phyloP scores from a whole-genome alignment of 2,329 filamentous ascomycete species.

The Aspergillus ochraceus region DNA sequence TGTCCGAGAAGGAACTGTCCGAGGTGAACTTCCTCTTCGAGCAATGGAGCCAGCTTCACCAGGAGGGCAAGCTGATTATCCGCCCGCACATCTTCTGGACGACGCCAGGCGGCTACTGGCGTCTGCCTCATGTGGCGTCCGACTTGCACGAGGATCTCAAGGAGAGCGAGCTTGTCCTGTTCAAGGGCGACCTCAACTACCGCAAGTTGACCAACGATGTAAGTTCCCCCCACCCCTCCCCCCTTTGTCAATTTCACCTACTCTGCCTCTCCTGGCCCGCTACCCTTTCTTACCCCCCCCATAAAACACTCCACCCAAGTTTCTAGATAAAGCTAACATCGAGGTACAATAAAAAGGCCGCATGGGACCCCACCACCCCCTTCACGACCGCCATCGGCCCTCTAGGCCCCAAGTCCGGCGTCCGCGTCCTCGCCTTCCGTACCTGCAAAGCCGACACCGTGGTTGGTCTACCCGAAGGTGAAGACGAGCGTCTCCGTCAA shows the following conservation, averaged over 20 bases:
- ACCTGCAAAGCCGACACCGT: constrained; percentile 98
- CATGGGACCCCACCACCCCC: constrained; percentile 84
- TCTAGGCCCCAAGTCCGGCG: constrained; percentile 74
- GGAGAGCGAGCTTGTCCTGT: constrained; percentile 82
- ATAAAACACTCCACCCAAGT: neutral
- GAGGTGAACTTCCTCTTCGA: constrained; percentile 76
- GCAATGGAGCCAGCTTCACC: constrained; percentile 77
- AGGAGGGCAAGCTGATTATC: constrained; percentile 78
- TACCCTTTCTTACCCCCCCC: neutral
- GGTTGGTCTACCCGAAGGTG: constrained; percentile 77
- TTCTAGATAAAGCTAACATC: neutral
- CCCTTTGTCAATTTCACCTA: neutral
- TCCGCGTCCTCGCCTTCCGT: constrained; percentile 82
- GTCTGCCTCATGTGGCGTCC: constrained; percentile 68
- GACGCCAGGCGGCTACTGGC: constrained; percentile 81
- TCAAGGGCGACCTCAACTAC: constrained; percentile 98
- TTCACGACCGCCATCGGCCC: constrained; percentile 84
- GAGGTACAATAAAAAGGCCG: constrained; percentile 50
- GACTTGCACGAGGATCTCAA: constrained; percentile 75
- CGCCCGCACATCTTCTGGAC: constrained; percentile 93
- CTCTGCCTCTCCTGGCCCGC: no score
- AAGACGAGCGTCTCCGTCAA: constrained; percentile 75
- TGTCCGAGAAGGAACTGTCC: constrained; percentile 66
- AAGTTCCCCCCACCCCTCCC: no score
- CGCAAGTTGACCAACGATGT: constrained; percentile 89